Evolutionary conservation across 805 yeast genomes (phyloP).

Genomic region (Myxozyma neotropica): DNA sequence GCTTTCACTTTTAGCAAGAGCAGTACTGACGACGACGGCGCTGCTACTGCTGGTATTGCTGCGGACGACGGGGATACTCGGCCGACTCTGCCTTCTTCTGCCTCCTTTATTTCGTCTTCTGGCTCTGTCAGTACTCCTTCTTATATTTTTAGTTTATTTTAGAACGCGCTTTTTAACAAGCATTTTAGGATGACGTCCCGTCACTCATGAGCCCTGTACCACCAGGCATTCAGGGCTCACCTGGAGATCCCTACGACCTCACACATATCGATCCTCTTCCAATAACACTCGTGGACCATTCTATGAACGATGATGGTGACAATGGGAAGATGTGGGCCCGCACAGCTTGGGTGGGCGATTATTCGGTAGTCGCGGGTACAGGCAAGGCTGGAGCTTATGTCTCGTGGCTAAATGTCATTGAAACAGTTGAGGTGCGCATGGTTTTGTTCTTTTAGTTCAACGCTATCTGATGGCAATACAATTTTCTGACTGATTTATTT

Average conservation of each 20-base stretch:
- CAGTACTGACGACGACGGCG: neutral
- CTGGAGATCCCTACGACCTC: slow-evolving; percentile 34
- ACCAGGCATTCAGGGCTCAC: slow-evolving; percentile 17
- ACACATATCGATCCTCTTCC: slow-evolving; percentile 47
- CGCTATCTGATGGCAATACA: neutral
- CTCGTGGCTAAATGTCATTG: slow-evolving; percentile 47
- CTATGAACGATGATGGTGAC: slow-evolving; percentile 29
- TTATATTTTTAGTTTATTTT: neutral
- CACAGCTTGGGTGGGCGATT: slow-evolving; percentile 46
- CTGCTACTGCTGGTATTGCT: neutral
- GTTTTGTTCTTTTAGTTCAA: neutral
- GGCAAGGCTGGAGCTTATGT: slow-evolving; percentile 48
- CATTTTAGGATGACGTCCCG: slow-evolving; percentile 11
- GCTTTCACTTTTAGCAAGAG: slow-evolving; percentile 7
- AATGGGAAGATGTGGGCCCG: slow-evolving; percentile 45
- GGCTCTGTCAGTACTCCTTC: slow-evolving; percentile 17
- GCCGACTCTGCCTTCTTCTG: slow-evolving; percentile 12
- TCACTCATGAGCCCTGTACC: slow-evolving; percentile 19
- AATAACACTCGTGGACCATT: slow-evolving; percentile 46
- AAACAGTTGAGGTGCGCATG: slow-evolving; percentile 40
- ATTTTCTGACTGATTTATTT: neutral
- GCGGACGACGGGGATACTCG: neutral
- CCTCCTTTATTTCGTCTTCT: slow-evolving; percentile 14
- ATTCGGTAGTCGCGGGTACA: slow-evolving; percentile 46
- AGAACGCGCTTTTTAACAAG: neutral